Evolutionary conservation across 805 yeast species (phyloP), one percentile per base, ranked within the genome.

Genomic region (Cyberlindnera veronae): DNA sequence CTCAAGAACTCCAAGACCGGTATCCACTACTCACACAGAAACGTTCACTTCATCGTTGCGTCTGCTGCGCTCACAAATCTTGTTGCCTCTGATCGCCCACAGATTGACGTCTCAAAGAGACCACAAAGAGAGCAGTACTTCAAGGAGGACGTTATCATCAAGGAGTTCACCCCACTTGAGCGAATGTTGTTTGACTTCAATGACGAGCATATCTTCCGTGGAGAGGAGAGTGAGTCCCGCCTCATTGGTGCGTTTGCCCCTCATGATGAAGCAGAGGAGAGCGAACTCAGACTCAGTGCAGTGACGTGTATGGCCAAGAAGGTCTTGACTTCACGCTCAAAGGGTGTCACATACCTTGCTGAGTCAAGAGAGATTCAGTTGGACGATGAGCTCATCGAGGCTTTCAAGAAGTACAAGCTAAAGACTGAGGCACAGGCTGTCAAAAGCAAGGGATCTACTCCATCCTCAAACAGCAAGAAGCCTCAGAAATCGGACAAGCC

Each of bases 71-170:
- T 68, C 12, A 33, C 58, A 14, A 68, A 68, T 39, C 35, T 44
- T n/a, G 42, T 68, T n/a, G 36, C 30, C 11, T 12, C 27, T 1
- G 31, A 45, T 9, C 29, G 26, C 39, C 21, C 55, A 29, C 39
- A 45, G 34, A 37, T 35, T 18, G 28, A 34, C n/a, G 47, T 49
- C 26, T 49, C 49, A 3, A 42, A 46, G 12, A 39, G 67, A 36
- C 83, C 84, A 13, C 47, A 55, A 7, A 68, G 91, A 57, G 51
- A 57, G 3, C 73, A 77, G 41, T 74, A 72, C 39, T 83, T 81
- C 54, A 61, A 66, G 32, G 91, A 84, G 53, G 93, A 84, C 61
- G 77, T 81, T 12, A 60, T 68, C 17, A 63, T 79, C 48, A 76
- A 75, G 44, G 89, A 81, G 45, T 81, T 79, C 51, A 62, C 67